Base-by-base conservation (phyloP, 2,329 filamentous ascomycete genomes). In the Talaromyces sp. region DNA sequence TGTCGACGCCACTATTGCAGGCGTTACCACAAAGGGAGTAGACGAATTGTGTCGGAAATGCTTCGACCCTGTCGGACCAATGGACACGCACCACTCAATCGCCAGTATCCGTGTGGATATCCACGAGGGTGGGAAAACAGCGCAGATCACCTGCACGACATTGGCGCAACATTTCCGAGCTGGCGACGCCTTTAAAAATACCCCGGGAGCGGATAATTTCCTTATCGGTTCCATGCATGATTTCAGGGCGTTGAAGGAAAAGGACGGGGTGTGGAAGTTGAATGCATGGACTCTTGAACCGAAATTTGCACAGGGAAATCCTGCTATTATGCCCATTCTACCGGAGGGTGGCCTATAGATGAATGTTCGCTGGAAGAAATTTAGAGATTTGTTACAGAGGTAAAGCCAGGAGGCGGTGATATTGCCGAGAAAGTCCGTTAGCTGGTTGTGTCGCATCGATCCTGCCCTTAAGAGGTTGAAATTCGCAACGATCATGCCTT, bases 61-160 rank as follows among this genome's bases (percentile, higher is more conserved):
- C 11, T 61, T 61, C 27, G 29, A 61, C n/a, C 3, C 7, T 15
- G 43, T 38, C 58, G 29, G 58, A 5, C 43, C 58, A 27, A 61
- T 61, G 58, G 58, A 61, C 29, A 61, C 58, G 27, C 43, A 61
- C 10, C 43, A 61, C 43, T 47, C 19, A 8, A 31, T 61, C 17
- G 19, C 38, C 27, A 36, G 31, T 36, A 36, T 51, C 43, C 43
- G 58, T 17, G 40, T 51, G 27, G 43, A 49, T 17, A 47, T 61
- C 43, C 40, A 31, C 15, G 58, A 60, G 1, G 58, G 40, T 13
- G 58, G 11, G 3, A 25, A 29, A 29, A 61, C 58, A n/a, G 58
- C 43, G 40, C 45, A 61, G 58, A 36, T 61, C 17, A 36, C 19
- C 58, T 61, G 58, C 58, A 31, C 31, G n/a, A 34, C 58, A 34